Evolutionary conservation across 208 protist genomes (phyloP), one percentile per base, ranked within the genome.

Genomic region (Trypanosoma mega): DNA sequence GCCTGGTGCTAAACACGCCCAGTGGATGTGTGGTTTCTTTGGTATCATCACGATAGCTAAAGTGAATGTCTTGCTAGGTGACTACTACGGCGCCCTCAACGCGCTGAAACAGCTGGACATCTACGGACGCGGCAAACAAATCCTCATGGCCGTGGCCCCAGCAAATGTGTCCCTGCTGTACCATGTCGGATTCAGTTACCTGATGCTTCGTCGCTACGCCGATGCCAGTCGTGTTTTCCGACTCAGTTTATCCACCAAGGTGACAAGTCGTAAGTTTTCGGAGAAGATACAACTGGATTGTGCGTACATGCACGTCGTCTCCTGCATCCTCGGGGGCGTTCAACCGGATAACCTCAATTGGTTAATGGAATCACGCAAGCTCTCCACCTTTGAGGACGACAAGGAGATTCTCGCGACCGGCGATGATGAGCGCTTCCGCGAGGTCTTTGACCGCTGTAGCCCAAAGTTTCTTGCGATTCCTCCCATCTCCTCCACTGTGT

Each of bases 141-240:
- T 91, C 51, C 69, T 93, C 36, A 64, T 80, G 51, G 72, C 74
- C 26, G 81, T 93, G 21, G 62, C 67, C n/a, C 84, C 84, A 2
- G 85, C 85, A 30, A 70, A 83, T 59, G 78, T 93, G 16, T 93
- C 90, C 30, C 61, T 96, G 16, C 69, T 90, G 43, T 96, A 91
- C 69, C 70, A 92, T 68, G 66, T 96, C 59, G 90, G 90, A 47
- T 93, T 96, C 77, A 86, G 86, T 72, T 96, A 96, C 68, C 76
- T 96, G 18, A 96, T 93, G 90, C 78, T 96, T 54, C 85, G 81
- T 61, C 90, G 90, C 68, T 96, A 92, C 69, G 82, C 86, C 34
- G 90, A 96, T 63, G 85, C 90, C 54, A 85, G 77, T 69, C 82
- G 83, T 47, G 70, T 72, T 63, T 92, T 96, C 57, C 87, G 82